These are phyloP conservation scores for Houttuynia cordata DNA, from an alignment of 164 flowering plant species.

Conservation along the genomic window DNA sequence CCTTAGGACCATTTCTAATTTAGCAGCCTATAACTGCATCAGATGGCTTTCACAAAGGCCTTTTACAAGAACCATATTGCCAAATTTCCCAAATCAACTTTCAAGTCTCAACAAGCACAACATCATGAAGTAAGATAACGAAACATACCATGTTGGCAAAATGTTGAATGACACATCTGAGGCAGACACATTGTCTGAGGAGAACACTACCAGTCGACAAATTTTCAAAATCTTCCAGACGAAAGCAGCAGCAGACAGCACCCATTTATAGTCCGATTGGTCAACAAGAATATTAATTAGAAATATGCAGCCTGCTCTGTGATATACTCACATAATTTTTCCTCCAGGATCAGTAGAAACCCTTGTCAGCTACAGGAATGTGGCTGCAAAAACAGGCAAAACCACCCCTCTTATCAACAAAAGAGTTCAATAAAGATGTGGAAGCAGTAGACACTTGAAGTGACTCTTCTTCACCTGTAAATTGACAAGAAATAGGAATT, in stretches of 20 bases:
- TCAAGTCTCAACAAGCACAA: background rate
- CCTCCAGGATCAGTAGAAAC: background rate
- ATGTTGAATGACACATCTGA: slow-evolving; percentile 55
- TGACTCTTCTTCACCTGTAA: no score
- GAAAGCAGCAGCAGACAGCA: slow-evolving; percentile 73
- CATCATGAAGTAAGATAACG: background rate
- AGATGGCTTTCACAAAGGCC: no score
- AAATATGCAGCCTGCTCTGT: background rate
- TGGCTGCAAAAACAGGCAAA: background rate
- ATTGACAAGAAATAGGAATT: no score
- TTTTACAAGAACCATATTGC: background rate
- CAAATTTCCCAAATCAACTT: background rate
- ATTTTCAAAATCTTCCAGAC: slow-evolving; percentile 50
- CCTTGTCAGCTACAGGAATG: background rate
- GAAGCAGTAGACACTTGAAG: no score
- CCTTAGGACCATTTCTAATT: no score
- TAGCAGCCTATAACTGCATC: no score
- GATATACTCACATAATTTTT: background rate
- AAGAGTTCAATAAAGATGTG: no score
- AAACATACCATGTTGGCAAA: slow-evolving; percentile 49
- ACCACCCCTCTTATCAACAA: background rate
- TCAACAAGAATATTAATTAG: no score
- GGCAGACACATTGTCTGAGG: slow-evolving; percentile 63
- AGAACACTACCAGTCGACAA: slow-evolving; percentile 45
- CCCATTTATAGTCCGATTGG: slow-evolving; percentile 34